Conservation (phyloP, 139 green algal species). For the Picochlorum sp. region DNA sequence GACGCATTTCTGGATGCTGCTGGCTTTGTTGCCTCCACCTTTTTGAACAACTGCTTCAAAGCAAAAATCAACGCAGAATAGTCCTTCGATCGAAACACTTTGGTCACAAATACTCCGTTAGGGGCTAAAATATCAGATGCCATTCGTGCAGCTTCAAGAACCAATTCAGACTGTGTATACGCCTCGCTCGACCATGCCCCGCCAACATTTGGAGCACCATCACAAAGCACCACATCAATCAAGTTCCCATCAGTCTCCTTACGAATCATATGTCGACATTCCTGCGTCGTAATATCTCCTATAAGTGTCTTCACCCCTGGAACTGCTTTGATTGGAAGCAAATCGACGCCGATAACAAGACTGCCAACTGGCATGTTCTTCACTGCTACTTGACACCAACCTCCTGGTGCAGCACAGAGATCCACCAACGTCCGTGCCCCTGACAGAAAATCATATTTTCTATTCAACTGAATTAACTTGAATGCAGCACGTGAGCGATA, state of each 20-base stretch:
- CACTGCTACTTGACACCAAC: conserved; percentile 84
- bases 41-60: conserved; percentile 95
- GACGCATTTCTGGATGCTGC: conserved; percentile 80
- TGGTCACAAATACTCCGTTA: conserved; percentile 91
- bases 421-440: conserved; percentile 75
- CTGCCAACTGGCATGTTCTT: conserved; percentile 88
- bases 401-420: conserved; percentile 91
- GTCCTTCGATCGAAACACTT: conserved; percentile 91
- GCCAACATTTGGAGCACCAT: conserved; percentile 96
- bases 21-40: conserved; percentile 94
- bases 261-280: conserved; percentile 55
- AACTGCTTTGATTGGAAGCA: conserved; percentile 88
- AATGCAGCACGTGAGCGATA: conserved; percentile 96
- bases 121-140: conserved; percentile 84
- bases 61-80: conserved; percentile 96
- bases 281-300: conserved; percentile 89
- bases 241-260: conserved; percentile 58
- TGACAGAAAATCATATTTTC: conserved; percentile 89
- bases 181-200: conserved; percentile 84
- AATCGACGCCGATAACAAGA: conserved; percentile 91
- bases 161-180: conserved; percentile 81
- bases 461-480: conserved; percentile 99
- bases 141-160: conserved; percentile 86
- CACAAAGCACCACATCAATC: conserved; percentile 93
- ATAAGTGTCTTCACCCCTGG: conserved; percentile 74